phyloP scores from a whole-genome alignment of 352 stramenopile species.

The Globisporangium cystogenes region DNA sequence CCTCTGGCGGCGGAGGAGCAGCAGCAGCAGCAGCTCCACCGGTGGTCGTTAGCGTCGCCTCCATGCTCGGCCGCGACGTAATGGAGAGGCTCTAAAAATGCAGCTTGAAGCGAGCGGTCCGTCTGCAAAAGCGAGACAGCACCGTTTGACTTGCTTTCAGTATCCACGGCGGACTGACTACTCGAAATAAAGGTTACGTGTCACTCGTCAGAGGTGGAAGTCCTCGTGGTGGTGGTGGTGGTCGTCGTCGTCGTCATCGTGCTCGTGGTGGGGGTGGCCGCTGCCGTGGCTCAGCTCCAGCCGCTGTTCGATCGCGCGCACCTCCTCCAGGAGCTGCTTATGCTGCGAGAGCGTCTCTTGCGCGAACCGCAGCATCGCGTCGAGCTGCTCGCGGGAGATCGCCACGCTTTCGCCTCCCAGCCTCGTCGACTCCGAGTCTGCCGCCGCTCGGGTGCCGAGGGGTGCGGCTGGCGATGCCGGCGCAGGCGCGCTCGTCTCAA shows the following conservation, averaged over 20 bases:
- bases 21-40: too few species aligned
- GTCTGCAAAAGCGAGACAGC: background rate
- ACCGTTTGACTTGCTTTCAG: background rate
- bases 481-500: background rate
- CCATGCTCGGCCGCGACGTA: background rate
- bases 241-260: too few species aligned
- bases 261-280: too few species aligned
- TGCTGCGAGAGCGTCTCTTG: constrained; percentile 55
- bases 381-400: constrained; percentile 42
- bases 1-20: background rate
- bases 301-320: constrained; percentile 43
- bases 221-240: too few species aligned
- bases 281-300: constrained; percentile 13
- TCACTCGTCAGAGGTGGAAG: constrained; percentile 2
- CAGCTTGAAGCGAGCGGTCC: too few species aligned
- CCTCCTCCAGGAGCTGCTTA: constrained; percentile 57
- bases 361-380: constrained; percentile 42
- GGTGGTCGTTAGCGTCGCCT: background rate
- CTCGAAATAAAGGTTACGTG: too few species aligned
- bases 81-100: too few species aligned
- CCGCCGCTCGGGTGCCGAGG: too few species aligned
- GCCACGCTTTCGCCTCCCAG: constrained; percentile 23
- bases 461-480: background rate
- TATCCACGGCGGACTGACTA: background rate
- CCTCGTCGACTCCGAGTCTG: background rate